phyloP scores from a whole-genome alignment of 2,329 filamentous ascomycete species.

The Saccharata proteae region DNA sequence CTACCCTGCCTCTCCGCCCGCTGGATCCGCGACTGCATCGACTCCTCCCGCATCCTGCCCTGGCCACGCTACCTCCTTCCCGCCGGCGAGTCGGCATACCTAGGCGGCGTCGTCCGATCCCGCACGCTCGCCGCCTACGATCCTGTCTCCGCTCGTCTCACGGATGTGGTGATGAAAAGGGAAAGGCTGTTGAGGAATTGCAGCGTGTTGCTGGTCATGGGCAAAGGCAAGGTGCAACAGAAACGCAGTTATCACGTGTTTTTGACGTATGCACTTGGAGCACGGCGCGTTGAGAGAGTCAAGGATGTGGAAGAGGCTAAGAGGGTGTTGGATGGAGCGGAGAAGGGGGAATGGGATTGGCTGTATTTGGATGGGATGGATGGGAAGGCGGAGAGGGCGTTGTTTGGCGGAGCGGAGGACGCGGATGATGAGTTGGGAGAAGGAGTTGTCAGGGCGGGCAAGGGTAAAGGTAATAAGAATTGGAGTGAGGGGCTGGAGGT shows the following conservation, averaged over 20 bases:
- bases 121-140: constrained; percentile 52
- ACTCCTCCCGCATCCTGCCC: constrained; percentile 48
- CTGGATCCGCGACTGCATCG: constrained; percentile 67
- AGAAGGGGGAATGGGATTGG: constrained; percentile 54
- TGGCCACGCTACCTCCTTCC: constrained; percentile 78
- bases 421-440: constrained; percentile 8
- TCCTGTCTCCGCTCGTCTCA: constrained; percentile 32
- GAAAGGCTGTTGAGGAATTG: constrained; percentile 51
- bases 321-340: constrained; percentile 41
- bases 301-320: constrained; percentile 54
- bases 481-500: constrained; percentile 13
- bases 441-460: background rate
- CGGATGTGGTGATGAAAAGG: constrained; percentile 26
- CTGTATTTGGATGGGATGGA: constrained; percentile 62
- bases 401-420: constrained; percentile 32
- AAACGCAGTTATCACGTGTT: constrained; percentile 61
- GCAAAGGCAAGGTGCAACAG: constrained; percentile 48
- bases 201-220: constrained; percentile 60
- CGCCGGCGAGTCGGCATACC: constrained; percentile 65
- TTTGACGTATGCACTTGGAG: constrained; percentile 66
- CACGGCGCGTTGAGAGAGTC: constrained; percentile 52
- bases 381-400: constrained; percentile 29
- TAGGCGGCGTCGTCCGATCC: constrained; percentile 67
- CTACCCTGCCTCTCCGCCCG: constrained; percentile 73
- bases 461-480: constrained; percentile 14